Conservation (phyloP, 352 stramenopile species). For the Thraustochytrium striatum region DNA sequence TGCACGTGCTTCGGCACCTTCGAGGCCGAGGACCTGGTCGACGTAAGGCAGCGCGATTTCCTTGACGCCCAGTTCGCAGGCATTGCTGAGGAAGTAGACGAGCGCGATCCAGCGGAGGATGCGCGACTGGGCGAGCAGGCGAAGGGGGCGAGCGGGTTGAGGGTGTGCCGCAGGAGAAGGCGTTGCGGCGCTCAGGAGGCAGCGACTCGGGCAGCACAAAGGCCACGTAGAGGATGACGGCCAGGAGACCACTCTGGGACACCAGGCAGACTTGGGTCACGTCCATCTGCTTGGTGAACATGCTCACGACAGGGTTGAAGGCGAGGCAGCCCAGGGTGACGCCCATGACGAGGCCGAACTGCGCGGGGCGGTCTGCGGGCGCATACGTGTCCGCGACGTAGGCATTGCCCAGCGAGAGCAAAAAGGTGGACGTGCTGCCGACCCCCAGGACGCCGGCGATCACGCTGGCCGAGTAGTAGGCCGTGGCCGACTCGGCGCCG, state of each 20-base stretch:
- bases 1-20: neutral
- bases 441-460: neutral
- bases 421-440: neutral
- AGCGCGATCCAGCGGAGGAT: slow-evolving; percentile 29
- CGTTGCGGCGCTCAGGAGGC: neutral
- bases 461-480: slow-evolving; percentile 6
- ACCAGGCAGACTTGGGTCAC: neutral
- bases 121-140: slow-evolving; percentile 8
- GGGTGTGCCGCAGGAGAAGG: slow-evolving; percentile 1
- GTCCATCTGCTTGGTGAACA: neutral
- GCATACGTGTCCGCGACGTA: slow-evolving; percentile 31
- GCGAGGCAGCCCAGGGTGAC: neutral
- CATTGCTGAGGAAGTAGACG: slow-evolving; percentile 8
- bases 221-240: neutral
- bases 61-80: neutral
- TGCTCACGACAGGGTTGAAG: neutral
- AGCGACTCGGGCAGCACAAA: slow-evolving; percentile 11
- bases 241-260: neutral
- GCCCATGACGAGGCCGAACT: neutral
- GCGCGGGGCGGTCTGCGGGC: neutral
- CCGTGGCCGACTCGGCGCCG: neutral
- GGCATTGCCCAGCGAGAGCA: neutral
- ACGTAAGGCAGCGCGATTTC: slow-evolving; percentile 30
- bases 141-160: slow-evolving; percentile 36
- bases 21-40: slow-evolving; percentile 21